Evolutionary conservation across 2,329 filamentous ascomycete genomes (phyloP).

Genomic region (Epichloe typhina): DNA sequence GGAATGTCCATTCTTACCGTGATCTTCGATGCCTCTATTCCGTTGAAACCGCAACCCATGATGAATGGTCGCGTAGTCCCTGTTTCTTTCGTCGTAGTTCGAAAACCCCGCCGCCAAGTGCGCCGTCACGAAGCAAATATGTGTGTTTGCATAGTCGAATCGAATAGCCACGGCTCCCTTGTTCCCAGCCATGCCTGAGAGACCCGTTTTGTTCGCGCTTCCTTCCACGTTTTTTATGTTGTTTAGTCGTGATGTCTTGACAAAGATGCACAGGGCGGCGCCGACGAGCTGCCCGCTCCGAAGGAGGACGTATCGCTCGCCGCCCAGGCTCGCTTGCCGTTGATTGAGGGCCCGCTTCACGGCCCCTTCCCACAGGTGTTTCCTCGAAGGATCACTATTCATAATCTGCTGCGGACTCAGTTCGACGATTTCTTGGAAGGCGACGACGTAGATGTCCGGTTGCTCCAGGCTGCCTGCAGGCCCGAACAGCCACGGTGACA

Average conservation of each 20-base stretch:
- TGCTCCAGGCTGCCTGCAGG: conserved; percentile 41
- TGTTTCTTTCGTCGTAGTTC: conserved; percentile 92
- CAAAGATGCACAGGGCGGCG: conserved; percentile 83
- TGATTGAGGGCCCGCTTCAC: conserved; percentile 67
- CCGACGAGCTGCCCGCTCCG: conserved; percentile 90
- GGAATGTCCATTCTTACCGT: conserved; percentile 37
- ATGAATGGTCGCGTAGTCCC: conserved; percentile 82
- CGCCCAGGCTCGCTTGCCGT: conserved; percentile 49
- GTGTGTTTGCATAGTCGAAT: conserved; percentile 86
- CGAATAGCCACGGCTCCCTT: conserved; percentile 95
- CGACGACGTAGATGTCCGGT: conserved; percentile 79
- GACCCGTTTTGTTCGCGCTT: conserved; percentile 81
- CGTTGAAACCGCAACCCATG: conserved; percentile 81
- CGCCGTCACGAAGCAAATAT: conserved; percentile 88
- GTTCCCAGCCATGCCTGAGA: conserved; percentile 96
- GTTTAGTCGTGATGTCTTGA: conserved; percentile 61
- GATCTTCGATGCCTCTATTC: conserved; percentile 82
- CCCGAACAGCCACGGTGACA: conserved; percentile 77
- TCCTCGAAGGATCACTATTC: conserved; percentile 84
- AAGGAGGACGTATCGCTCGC: conserved; percentile 75
- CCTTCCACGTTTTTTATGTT: conserved; percentile 96
- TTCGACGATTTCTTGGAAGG: conserved; percentile 97
- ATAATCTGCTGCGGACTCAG: conserved; percentile 96
- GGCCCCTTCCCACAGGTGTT: conserved; percentile 74
- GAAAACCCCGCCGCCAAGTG: conserved; percentile 92